Conservation (phyloP, 768 basidiomycete genomes). For the Rhodotorula babjevae region DNA sequence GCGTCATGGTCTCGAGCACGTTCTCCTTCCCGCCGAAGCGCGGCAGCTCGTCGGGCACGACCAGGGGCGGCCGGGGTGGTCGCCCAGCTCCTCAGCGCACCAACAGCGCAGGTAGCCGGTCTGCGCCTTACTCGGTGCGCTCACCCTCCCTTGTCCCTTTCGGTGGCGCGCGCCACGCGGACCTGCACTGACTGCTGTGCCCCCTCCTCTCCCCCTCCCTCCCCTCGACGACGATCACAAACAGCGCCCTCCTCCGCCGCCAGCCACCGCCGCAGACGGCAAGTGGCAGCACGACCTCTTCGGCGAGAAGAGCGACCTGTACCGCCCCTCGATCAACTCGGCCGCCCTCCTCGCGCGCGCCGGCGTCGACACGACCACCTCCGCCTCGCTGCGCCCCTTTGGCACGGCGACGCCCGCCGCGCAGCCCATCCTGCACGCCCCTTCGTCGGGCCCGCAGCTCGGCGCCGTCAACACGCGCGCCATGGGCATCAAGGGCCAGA, state of each 20-base stretch:
- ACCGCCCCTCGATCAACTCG: conserved; percentile 31
- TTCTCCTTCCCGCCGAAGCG: neutral
- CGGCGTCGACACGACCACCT: neutral
- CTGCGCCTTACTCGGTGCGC: conserved; percentile 7
- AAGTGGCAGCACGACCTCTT: conserved; percentile 42
- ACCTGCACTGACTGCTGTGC: neutral
- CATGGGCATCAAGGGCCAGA: conserved; percentile 19
- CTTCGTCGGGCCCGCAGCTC: neutral
- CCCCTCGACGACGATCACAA: no score
- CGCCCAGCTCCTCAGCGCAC: conserved; percentile 6
- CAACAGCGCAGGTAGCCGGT: neutral
- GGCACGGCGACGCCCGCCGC: conserved; percentile 29
- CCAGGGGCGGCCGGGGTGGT: no score
- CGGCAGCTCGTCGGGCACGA: no score
- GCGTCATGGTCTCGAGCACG: neutral
- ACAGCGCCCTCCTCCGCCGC: neutral
- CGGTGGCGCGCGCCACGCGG: neutral
- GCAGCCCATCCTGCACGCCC: neutral
- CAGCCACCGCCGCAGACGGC: neutral
- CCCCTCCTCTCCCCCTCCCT: neutral
- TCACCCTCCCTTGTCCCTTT: no score
- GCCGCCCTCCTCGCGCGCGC: neutral
- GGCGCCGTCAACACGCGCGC: neutral
- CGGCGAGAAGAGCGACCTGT: conserved; percentile 20
- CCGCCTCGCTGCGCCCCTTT: conserved; percentile 21